Base-by-base conservation (phyloP, 768 basidiomycete species). In the Kwoniella sp. region DNA sequence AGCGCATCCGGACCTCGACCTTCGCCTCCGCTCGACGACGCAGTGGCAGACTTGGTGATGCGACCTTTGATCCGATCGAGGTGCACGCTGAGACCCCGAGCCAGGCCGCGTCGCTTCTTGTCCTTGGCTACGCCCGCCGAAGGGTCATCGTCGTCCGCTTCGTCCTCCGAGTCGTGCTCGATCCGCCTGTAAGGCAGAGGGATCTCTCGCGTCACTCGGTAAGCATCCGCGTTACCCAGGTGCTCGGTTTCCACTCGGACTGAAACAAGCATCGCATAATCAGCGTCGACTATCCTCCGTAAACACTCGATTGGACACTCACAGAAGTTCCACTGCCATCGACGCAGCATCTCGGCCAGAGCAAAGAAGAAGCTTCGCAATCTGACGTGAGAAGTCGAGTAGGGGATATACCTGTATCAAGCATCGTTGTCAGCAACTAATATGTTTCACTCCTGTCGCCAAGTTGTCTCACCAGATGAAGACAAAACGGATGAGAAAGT, bases 321-420 rank as follows among this genome's bases (percentile, higher is more conserved):
- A 89, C 88, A 86, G 67, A 92, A 86, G 73, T 93, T 95, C 93
- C 93, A 98, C 60, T 86, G 86, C 74, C 83, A 82, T 46, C 93
- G 79, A 36, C 93, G 77, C 5, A 88, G 61, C 70, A 89, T 81
- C 67, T 98, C 93, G 33, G 88, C 62, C 43, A 85, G 58, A 2
- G 79, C 89, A 11, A 76, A 80, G 38, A 88, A 78, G 75, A 88
- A 90, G 0, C 82, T 76, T 22, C 84, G 80, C 23, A 85, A 38
- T 55, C 79, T 78, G 48, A 79, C 73, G 58, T 77, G 76, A 1
- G 80, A 78, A 0, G 59, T 44, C 2, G 65, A 51, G 9, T 80
- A 56, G 3, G 87, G 85, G 41, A 90, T 79, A 70, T 89, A 92
- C 59, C 59, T 64, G 43, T 11, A 34, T n/a, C n/a, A n/a, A n/a